phyloP scores from a whole-genome alignment of 805 yeast species.

The Teunomyces atbi region DNA sequence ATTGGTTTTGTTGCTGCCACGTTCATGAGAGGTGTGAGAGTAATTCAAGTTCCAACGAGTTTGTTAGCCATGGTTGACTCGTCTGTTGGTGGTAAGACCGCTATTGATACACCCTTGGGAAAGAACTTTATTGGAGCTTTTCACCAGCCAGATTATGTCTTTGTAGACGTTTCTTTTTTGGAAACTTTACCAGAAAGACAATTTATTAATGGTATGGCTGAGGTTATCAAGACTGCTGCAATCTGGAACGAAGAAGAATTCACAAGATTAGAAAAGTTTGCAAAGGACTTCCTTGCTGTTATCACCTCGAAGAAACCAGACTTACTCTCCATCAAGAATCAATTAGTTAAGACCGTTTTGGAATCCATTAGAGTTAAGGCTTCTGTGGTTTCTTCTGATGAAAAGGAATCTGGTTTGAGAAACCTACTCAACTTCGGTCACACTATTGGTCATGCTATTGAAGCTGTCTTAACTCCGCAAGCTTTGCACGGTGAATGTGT shows the following conservation, averaged over 20 bases:
- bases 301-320: constrained; percentile 49
- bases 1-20: constrained; percentile 99
- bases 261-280: constrained; percentile 74
- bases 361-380: constrained; percentile 92
- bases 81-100: constrained; percentile 97
- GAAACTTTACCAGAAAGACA: constrained; percentile 89
- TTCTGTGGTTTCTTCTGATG: constrained; percentile 89
- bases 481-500: constrained; percentile 98
- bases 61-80: constrained; percentile 96
- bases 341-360: constrained; percentile 71
- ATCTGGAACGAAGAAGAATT: constrained; percentile 94
- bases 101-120: constrained; percentile 94
- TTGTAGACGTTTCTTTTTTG: constrained; percentile 84
- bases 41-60: constrained; percentile 92
- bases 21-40: constrained; percentile 96
- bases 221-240: constrained; percentile 96
- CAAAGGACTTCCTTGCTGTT: constrained; percentile 66
- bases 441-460: constrained; percentile 96
- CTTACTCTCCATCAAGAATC: constrained; percentile 65
- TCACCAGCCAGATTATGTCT: constrained; percentile 90
- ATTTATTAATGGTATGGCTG: constrained; percentile 97
- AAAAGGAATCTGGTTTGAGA: constrained; percentile 91
- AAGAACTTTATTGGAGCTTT: constrained; percentile 96
- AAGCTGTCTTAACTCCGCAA: constrained; percentile 95
- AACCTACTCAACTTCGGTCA: constrained; percentile 94